A percentile compares a stretch with the other conserved stretches of the same genome.
phyloP scores from a whole-genome alignment of 192 early-diverging fungal species.

The Podila horticola region DNA sequence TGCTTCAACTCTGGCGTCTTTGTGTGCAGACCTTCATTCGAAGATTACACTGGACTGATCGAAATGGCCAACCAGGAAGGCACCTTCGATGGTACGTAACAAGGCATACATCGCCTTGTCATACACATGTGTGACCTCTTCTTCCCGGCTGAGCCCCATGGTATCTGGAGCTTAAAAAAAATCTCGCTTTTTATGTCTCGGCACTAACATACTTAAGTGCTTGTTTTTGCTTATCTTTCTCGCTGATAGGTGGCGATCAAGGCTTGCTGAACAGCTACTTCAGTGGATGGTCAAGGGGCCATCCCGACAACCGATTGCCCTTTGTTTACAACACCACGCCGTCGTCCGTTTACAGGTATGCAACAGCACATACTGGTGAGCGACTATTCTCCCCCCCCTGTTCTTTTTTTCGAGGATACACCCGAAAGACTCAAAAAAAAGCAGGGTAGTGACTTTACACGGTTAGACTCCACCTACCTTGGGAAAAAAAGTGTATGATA shows the following conservation, averaged over 20 bases:
- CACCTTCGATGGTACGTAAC: conserved; percentile 84
- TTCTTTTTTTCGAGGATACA: too few species aligned
- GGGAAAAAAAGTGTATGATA: too few species aligned
- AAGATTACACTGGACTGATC: conserved; percentile 63
- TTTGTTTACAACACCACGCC: conserved; percentile 94
- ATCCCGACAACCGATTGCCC: conserved; percentile 75
- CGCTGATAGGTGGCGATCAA: conserved; percentile 85
- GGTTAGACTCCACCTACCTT: too few species aligned
- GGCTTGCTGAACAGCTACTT: conserved; percentile 93
- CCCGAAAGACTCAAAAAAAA: too few species aligned
- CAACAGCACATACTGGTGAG: conserved; percentile 19
- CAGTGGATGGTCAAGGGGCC: conserved; percentile 71
- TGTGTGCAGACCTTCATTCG: conserved; percentile 68
- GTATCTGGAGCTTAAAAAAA: conserved; percentile 1
- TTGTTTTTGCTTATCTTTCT: not conserved
- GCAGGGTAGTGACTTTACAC: too few species aligned
- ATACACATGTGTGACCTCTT: not conserved
- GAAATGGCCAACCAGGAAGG: conserved; percentile 63
- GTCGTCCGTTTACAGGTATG: conserved; percentile 76
- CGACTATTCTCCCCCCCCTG: too few species aligned
- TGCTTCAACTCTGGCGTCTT: conserved; percentile 98
- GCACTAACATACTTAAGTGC: not conserved
- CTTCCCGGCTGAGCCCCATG: not conserved
- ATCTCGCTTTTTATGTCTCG: too few species aligned
- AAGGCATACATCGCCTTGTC: not conserved